phyloP scores from a whole-genome alignment of 805 yeast species.

The Teunomyces barrocoloradensis region DNA sequence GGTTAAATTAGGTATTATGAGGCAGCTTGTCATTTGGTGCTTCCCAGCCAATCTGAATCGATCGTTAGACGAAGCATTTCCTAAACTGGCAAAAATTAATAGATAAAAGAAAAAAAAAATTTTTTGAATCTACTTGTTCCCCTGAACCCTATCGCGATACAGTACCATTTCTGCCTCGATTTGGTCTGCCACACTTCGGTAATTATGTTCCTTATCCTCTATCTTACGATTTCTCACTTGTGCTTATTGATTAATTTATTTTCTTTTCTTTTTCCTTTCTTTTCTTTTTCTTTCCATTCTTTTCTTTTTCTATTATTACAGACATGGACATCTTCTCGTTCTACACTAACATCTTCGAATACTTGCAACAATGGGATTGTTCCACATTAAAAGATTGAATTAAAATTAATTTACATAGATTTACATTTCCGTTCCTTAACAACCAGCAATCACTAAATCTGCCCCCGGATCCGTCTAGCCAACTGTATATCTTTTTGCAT shows the following conservation, averaged over 20 bases:
- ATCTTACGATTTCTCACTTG: background rate
- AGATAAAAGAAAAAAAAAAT: background rate
- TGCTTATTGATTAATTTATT: background rate
- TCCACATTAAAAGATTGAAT: background rate
- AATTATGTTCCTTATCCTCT: background rate
- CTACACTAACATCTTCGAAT: background rate
- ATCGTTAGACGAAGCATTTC: background rate
- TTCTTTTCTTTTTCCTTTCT: background rate
- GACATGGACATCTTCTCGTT: background rate
- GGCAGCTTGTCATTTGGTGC: background rate
- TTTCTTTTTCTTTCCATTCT: background rate
- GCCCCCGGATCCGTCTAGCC: constrained; percentile 75
- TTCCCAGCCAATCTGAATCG: background rate
- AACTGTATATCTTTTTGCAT: constrained; percentile 81
- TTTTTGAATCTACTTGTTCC: background rate
- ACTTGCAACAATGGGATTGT: background rate
- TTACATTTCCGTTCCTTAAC: background rate
- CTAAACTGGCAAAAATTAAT: background rate
- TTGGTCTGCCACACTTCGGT: background rate
- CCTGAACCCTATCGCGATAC: background rate
- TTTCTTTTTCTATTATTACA: background rate
- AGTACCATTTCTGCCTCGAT: background rate
- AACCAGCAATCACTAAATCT: constrained; percentile 10
- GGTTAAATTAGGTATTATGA: background rate
- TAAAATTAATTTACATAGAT: constrained; percentile 1